These are phyloP conservation scores for Saccharomyces hybrid DNA, from an alignment of 1,139 yeast genomes.

Conservation along the genomic window DNA sequence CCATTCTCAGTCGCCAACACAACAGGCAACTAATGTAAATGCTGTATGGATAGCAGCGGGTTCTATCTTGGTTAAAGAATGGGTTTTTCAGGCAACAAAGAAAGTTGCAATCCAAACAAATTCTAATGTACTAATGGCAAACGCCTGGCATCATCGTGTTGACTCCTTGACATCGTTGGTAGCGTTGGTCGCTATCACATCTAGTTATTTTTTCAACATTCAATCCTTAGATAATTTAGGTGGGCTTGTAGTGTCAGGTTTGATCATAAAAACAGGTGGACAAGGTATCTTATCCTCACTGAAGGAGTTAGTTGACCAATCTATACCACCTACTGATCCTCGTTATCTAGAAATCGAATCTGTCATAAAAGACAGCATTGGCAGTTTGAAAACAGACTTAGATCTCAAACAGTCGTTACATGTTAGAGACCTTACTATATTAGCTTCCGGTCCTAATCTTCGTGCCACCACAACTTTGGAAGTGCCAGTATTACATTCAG, in stretches of 20 bases:
- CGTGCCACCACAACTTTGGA: conserved; percentile 37
- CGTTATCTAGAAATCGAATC: conserved; percentile 34
- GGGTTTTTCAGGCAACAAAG: conserved; percentile 76
- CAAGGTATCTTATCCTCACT: conserved; percentile 63
- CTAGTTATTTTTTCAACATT: conserved; percentile 69
- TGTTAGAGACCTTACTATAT: not conserved
- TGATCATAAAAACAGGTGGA: conserved; percentile 81
- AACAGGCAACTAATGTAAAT: conserved; percentile 60
- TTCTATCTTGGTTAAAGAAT: conserved; percentile 77
- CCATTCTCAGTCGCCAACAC: conserved; percentile 39
- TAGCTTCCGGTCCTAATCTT: conserved; percentile 11
- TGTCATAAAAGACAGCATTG: not conserved
- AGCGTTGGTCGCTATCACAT: conserved; percentile 79
- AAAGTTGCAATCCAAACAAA: conserved; percentile 68
- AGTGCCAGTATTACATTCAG: conserved; percentile 40
- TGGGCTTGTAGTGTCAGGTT: conserved; percentile 73
- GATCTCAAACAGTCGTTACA: not conserved
- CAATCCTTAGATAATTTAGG: conserved; percentile 90
- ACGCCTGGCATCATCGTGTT: conserved; percentile 99
- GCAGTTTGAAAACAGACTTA: not conserved
- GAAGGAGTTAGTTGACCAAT: conserved; percentile 66
- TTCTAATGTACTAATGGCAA: conserved; percentile 86
- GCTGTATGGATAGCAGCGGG: conserved; percentile 96
- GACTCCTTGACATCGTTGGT: conserved; percentile 89
- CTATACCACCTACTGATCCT: conserved; percentile 37